These are phyloP conservation scores for Globisporangium heterothallicum DNA, from an alignment of 352 stramenopile genomes.

Conservation along the genomic window DNA sequence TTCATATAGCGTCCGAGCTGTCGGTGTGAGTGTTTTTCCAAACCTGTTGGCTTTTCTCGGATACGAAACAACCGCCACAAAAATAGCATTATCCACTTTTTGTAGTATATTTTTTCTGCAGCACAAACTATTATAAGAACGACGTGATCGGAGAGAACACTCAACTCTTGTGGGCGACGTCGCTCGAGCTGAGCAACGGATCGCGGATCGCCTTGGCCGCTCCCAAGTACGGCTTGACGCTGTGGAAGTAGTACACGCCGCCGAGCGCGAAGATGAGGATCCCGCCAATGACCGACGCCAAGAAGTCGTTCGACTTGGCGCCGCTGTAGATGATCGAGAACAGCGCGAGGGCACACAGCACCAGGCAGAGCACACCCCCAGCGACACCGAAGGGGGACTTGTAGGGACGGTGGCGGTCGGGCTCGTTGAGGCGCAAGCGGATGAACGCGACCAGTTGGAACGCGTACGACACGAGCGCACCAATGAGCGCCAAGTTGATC, in stretches of 20 bases:
- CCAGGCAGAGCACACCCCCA: constrained; percentile 36
- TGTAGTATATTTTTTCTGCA: too few relatives aligned
- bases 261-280: constrained; percentile 48
- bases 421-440: constrained; percentile 42
- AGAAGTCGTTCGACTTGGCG: constrained; percentile 45
- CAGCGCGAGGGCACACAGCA: constrained; percentile 36
- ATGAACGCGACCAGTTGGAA: constrained; percentile 61
- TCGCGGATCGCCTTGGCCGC: constrained; percentile 30
- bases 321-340: constrained; percentile 70
- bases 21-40: too few relatives aligned
- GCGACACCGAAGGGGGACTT: constrained; percentile 47
- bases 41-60: too few relatives aligned
- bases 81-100: too few relatives aligned
- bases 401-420: constrained; percentile 42
- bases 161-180: constrained; percentile 17
- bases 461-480: constrained; percentile 55
- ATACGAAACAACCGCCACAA: too few relatives aligned
- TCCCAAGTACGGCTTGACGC: constrained; percentile 29
- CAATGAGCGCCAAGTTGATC: constrained; percentile 68
- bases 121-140: too few relatives aligned
- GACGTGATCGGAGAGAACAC: too few relatives aligned
- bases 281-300: constrained; percentile 49
- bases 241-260: constrained; percentile 38
- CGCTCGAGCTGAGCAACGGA: constrained; percentile 30
- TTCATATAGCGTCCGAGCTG: too few relatives aligned